Evolutionary conservation across 805 yeast genomes (phyloP), one percentile per base, ranked within the genome.

Genomic region (Saturnispora zaruensis): DNA sequence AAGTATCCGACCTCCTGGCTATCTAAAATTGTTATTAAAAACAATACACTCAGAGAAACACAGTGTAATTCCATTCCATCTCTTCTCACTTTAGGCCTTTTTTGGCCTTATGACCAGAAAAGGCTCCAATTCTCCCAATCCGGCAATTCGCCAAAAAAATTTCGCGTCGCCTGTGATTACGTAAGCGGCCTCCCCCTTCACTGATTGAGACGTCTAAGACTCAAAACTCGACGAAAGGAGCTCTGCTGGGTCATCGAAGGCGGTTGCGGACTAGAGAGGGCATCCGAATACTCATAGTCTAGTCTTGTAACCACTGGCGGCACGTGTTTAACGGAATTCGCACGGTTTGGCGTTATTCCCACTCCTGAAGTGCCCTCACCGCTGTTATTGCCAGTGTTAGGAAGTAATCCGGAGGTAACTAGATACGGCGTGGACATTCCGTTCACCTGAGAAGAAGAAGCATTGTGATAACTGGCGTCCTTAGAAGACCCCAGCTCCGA

Each of bases 401-500:
- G 83, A 45, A 75, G 60, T 28, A 77, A 59, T 1, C 86, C 87
- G 0, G 85, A 77, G 0, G 87, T 84, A 51, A 82, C 64, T 43
- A 82, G 68, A 56, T 81, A 84, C 2, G 89, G 88, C 6, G 88
- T 81, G 0, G 82, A 75, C 61, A 83, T 77, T 0, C 87, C 87
- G 34, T 57, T 59, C 11, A 60, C 55, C 2, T 62, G 58, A 20
- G 50, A 38, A 30, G 63, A 50, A 4, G 54, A 20, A 14, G 20
- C 36, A 18, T 34, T 42, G 20, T 42, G 9, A 14, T 13, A 28
- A 14, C 32, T 28, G 32, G 32, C 32, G 13, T 28, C 32, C 3
- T 14, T 28, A 11, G 32, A 28, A 1, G 32, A 28, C 11, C 14
- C 13, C 13, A 28, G 13, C 13, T 28, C 32, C 5, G 32, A 28